Conservation (phyloP, 2,329 filamentous ascomycete genomes). For the Clonostachys chloroleuca region DNA sequence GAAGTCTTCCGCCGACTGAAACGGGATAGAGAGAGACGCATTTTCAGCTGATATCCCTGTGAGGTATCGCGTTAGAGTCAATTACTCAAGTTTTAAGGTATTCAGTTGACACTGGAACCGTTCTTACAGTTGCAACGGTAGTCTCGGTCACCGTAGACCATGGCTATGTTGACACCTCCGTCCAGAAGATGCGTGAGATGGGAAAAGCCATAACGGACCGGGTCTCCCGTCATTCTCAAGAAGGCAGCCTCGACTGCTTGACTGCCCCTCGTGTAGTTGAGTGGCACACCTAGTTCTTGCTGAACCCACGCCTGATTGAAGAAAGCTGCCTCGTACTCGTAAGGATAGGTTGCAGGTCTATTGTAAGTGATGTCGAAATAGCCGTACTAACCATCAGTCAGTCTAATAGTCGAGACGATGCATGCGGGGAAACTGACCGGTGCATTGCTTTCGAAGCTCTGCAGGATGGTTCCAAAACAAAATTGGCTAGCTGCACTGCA, state of each 20-base stretch:
- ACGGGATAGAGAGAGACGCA: conserved; percentile 44
- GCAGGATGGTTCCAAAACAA: conserved; percentile 5
- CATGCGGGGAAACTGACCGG: not conserved
- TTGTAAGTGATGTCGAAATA: conserved; percentile 52
- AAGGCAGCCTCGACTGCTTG: conserved; percentile 35
- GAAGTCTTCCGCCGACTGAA: conserved; percentile 43
- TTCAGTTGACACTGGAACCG: not conserved
- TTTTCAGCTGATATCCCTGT: not conserved
- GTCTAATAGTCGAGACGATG: not conserved
- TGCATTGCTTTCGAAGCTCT: not conserved
- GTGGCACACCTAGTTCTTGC: conserved; percentile 53
- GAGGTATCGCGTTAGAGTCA: not conserved
- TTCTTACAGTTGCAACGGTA: conserved; percentile 55
- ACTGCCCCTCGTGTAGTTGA: conserved; percentile 45
- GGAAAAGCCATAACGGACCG: conserved; percentile 28
- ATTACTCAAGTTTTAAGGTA: not conserved
- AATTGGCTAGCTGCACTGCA: conserved; percentile 43
- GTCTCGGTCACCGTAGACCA: conserved; percentile 62
- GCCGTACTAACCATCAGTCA: not conserved
- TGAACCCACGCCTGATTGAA: conserved; percentile 55
- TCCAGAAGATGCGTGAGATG: conserved; percentile 54
- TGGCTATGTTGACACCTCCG: conserved; percentile 58
- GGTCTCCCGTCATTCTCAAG: conserved; percentile 57
- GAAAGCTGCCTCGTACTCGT: conserved; percentile 54
- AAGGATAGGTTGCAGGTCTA: conserved; percentile 49